These are phyloP conservation scores for Microthyrium microscopicum DNA, from an alignment of 2,329 filamentous ascomycete species.

Conservation along the genomic window DNA sequence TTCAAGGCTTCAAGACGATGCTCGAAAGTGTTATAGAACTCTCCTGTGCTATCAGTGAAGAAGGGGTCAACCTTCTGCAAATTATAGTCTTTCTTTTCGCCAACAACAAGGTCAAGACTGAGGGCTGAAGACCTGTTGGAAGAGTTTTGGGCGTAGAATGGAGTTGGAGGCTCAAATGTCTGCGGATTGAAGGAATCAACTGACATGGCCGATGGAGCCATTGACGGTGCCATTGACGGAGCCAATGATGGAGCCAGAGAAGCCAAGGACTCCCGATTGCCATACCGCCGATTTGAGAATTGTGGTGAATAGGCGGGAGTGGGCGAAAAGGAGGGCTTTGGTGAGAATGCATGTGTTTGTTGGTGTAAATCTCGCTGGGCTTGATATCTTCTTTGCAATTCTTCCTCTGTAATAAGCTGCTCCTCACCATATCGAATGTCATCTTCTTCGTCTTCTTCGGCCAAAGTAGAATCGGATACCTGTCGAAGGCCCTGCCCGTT, in stretches of 20 bases:
- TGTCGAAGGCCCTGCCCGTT: too few relatives aligned
- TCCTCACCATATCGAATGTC: background rate
- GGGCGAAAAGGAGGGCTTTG: too few relatives aligned
- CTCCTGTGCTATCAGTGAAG: constrained; percentile 47
- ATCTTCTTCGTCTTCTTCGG: background rate
- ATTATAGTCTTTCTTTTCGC: constrained; percentile 43
- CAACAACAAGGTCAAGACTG: constrained; percentile 39
- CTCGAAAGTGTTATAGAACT: constrained; percentile 43
- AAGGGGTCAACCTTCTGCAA: constrained; percentile 51
- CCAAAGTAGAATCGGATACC: too few relatives aligned
- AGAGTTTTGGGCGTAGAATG: background rate
- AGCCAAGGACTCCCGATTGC: background rate
- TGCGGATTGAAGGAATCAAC: constrained; percentile 2
- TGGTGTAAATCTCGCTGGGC: background rate
- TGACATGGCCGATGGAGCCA: too few relatives aligned
- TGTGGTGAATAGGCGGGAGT: background rate
- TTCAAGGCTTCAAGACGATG: constrained; percentile 38
- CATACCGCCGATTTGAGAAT: background rate
- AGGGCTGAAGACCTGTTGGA: constrained; percentile 18
- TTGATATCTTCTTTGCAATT: background rate
- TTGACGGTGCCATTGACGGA: too few relatives aligned
- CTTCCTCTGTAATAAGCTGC: constrained; percentile 1
- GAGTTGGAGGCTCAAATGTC: background rate
- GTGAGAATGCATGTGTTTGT: too few relatives aligned
- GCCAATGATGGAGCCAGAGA: constrained; percentile 1